Evolutionary conservation across 352 stramenopile species (phyloP).

Genomic region (Pythium guiyangense): DNA sequence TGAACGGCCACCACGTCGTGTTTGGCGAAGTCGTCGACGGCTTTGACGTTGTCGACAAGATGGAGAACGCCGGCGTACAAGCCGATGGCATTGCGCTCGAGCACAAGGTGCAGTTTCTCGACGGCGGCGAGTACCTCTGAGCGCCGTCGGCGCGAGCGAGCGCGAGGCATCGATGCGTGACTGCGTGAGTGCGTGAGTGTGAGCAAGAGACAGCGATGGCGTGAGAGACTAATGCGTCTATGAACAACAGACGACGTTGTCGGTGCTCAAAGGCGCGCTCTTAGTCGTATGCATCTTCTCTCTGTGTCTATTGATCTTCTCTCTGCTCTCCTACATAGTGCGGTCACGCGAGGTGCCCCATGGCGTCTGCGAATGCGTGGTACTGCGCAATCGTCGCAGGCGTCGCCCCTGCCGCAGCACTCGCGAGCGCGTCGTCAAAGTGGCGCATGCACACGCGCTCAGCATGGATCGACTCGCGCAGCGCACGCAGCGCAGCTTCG

Average conservation of each 20-base stretch:
- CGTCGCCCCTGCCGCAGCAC: conserved; percentile 53
- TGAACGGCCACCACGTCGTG: conserved; percentile 83
- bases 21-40: conserved; percentile 85
- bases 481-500: conserved; percentile 66
- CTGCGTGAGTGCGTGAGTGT: not conserved
- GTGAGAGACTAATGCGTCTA: not conserved
- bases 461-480: conserved; percentile 66
- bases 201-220: not conserved
- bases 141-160: not conserved
- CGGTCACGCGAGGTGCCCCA: conserved; percentile 44
- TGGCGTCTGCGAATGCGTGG: conserved; percentile 49
- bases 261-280: too few relatives aligned
- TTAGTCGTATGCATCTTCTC: not conserved
- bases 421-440: conserved; percentile 46
- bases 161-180: not conserved
- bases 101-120: conserved; percentile 74
- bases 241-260: not conserved
- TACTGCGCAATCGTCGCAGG: conserved; percentile 50
- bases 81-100: conserved; percentile 53
- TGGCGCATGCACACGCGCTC: conserved; percentile 49
- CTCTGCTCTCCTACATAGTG: not conserved
- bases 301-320: not conserved
- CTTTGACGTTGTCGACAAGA: conserved; percentile 79
- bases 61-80: conserved; percentile 65
- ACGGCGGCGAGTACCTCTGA: conserved; percentile 68